A percentile compares a stretch with the other conserved stretches of the same genome.
Evolutionary conservation across 164 flowering plant genomes (phyloP).

Genomic region (Tetrastigma voinierianum): DNA sequence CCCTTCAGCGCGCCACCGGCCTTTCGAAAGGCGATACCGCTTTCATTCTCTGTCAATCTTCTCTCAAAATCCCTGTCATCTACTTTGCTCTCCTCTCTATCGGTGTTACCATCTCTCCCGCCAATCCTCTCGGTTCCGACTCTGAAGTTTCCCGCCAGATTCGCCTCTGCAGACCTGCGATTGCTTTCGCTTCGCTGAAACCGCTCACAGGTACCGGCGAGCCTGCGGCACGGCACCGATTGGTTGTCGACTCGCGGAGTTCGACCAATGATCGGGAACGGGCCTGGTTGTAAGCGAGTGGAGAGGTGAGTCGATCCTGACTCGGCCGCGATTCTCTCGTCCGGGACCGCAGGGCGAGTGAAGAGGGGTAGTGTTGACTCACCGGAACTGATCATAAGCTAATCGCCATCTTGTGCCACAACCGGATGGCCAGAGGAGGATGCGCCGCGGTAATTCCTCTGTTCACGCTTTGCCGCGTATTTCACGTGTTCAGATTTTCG

Average conservation of each 20-base stretch:
- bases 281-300: not conserved
- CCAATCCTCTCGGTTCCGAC: slow-evolving; percentile 55
- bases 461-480: slow-evolving; percentile 6
- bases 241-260: slow-evolving; percentile 44
- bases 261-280: slow-evolving; percentile 16
- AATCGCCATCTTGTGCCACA: slow-evolving; percentile 21
- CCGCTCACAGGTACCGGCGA: slow-evolving; percentile 39
- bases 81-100: slow-evolving; percentile 60
- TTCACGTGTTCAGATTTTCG: no score
- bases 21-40: slow-evolving; percentile 53
- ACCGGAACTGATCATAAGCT: slow-evolving; percentile 71
- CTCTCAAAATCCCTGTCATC: slow-evolving; percentile 49
- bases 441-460: no score
- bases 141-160: slow-evolving; percentile 57
- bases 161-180: slow-evolving; percentile 39
- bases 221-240: slow-evolving; percentile 18
- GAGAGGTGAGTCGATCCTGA: slow-evolving; percentile 50
- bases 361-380: slow-evolving; percentile 73
- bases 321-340: slow-evolving; percentile 76
- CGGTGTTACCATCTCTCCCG: slow-evolving; percentile 48
- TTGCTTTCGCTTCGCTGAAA: slow-evolving; percentile 63
- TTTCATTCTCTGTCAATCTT: slow-evolving; percentile 44
- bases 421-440: no score
- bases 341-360: slow-evolving; percentile 78
- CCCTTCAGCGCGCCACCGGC: slow-evolving; percentile 19